Base-by-base conservation (phyloP, 75 land plant genomes). In the Ceratopteris richardii region DNA sequence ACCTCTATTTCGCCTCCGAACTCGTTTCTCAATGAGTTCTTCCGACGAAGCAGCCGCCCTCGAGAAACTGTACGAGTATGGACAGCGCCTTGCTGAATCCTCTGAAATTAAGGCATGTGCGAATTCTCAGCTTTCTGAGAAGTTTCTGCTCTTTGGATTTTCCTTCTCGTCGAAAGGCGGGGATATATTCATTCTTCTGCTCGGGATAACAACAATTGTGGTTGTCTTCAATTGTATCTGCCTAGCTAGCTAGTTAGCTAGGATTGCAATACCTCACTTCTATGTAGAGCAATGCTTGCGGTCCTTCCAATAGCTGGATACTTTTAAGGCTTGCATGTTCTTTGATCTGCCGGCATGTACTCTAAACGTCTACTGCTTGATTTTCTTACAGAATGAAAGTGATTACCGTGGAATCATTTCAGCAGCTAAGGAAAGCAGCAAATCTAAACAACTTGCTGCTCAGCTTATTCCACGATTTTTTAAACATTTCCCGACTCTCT, bases 381-480 rank as follows among this genome's bases (percentile, higher is more conserved):
- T 25, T 60, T 46, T 33, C 21, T 29, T 26, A 44, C 74, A 93
- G 98, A 67, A 83, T 72, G 90, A 71, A 51, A 67, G 69, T 29
- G 98, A 93, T 59, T 93, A 89, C 64, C 65, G 78, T 44, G 96
- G 90, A 18, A 86, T 93, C 11, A 83, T 93, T 10, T 85, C 78
- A 23, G 87, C 90, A 24, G 84, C 80, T 21, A 76, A 76, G 50
- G 78, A 78, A 29, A 78, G 86, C 71, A 68, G 61, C 26, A 93
- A 89, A 66, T 81, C 87, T 31, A 93, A 89, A 74, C 96, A 93
- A 68, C 81, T 93, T 56, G 90, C 98, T 2, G 90, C 98, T n/a
- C 98, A 93, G 77, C 77, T 93, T 19, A 93, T 93, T 46, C 98
- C 98, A 31, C 78, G 87, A 27, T 93, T 80, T 67, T 89, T 86